Percentiles rank a stretch among this genome's conserved stretches.
Evolutionary conservation across 208 protist species (phyloP).

Genomic region (Vickermania spadyakhi): DNA sequence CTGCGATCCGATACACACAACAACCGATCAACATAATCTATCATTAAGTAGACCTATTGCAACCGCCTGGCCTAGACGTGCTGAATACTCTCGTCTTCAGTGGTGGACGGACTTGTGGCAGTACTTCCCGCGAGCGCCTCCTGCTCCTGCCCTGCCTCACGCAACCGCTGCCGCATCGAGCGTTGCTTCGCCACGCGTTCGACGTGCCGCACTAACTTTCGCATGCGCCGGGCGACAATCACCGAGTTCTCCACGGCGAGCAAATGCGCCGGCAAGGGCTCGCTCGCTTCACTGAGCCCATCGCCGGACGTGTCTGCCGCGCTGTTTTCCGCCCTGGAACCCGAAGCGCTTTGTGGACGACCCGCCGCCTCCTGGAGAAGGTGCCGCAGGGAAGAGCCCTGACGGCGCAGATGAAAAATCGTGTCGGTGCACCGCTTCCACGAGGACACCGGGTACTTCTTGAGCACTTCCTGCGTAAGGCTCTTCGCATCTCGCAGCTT

Average conservation of each 20-base stretch:
- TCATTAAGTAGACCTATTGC: no score
- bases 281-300: neutral
- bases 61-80: no score
- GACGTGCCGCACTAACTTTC: slow-evolving; percentile 69
- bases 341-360: neutral
- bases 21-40: no score
- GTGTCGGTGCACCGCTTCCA: slow-evolving; percentile 87
- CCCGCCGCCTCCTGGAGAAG: slow-evolving; percentile 36
- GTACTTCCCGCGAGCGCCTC: neutral
- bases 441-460: slow-evolving; percentile 51
- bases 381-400: slow-evolving; percentile 47
- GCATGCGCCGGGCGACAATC: slow-evolving; percentile 70
- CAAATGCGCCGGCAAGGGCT: slow-evolving; percentile 20
- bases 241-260: slow-evolving; percentile 62
- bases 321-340: neutral
- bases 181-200: slow-evolving; percentile 56
- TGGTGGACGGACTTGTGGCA: neutral
- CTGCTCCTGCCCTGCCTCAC: slow-evolving; percentile 7
- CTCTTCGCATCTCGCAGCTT: slow-evolving; percentile 21
- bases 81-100: neutral
- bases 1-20: no score
- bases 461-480: slow-evolving; percentile 26
- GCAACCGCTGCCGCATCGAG: slow-evolving; percentile 27
- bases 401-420: slow-evolving; percentile 66
- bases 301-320: neutral